Conservation (phyloP, 352 stramenopile species). For the Phytophthora palmivora region DNA sequence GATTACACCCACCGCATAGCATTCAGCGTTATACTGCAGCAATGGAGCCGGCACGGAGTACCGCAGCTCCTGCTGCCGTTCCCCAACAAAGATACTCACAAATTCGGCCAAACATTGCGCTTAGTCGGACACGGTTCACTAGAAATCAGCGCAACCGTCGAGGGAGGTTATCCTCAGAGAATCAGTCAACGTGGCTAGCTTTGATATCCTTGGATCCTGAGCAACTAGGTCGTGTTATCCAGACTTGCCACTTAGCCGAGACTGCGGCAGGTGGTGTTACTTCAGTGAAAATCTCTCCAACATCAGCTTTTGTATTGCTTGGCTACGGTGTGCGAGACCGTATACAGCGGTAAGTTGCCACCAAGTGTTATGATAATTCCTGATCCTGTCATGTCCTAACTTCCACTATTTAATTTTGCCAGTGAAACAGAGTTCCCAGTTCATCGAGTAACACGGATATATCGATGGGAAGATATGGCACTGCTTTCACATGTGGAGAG, state of each 20-base stretch:
- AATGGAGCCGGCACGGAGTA: slow-evolving; percentile 38
- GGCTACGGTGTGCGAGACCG: slow-evolving; percentile 88
- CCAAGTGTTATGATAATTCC: neutral
- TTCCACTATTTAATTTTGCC: slow-evolving; percentile 12
- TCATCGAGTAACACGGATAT: slow-evolving; percentile 88
- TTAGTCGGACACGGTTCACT: slow-evolving; percentile 81
- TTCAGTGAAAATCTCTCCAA: slow-evolving; percentile 91
- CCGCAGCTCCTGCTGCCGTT: slow-evolving; percentile 26
- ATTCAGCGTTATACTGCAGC: slow-evolving; percentile 44
- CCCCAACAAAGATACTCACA: slow-evolving; percentile 79
- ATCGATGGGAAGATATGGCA: slow-evolving; percentile 91
- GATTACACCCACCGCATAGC: slow-evolving; percentile 54
- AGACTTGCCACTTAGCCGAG: slow-evolving; percentile 84
- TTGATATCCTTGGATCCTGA: slow-evolving; percentile 85
- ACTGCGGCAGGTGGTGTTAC: slow-evolving; percentile 87
- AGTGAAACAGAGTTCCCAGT: slow-evolving; percentile 85
- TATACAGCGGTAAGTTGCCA: slow-evolving; percentile 74
- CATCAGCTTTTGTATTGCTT: slow-evolving; percentile 84
- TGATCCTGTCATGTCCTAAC: neutral
- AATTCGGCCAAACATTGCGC: slow-evolving; percentile 86
- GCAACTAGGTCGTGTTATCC: slow-evolving; percentile 78
- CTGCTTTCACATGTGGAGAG: slow-evolving; percentile 87
- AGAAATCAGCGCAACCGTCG: slow-evolving; percentile 77
- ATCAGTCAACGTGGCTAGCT: slow-evolving; percentile 88
- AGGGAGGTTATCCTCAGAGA: slow-evolving; percentile 74